Evolutionary conservation across 1,284 basidiomycete species (phyloP).

Genomic region (Naganishia sp.): DNA sequence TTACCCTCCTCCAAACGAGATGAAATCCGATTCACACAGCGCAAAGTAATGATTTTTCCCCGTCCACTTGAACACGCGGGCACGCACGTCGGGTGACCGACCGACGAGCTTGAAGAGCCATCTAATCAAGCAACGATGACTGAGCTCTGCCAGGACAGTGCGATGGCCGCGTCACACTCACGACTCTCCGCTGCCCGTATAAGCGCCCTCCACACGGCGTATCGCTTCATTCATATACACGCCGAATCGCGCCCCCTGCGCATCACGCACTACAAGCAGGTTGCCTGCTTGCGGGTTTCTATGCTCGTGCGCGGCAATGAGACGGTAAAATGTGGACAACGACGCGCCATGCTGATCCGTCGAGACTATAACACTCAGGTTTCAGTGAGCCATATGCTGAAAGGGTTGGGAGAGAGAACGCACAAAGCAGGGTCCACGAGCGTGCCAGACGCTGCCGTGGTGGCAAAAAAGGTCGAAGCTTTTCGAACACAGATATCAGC

Average conservation of each 20-base stretch:
- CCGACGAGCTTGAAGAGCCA: slow-evolving; percentile 69
- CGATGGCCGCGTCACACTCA: slow-evolving; percentile 55
- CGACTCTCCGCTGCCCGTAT: slow-evolving; percentile 85
- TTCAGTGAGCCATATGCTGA: not conserved
- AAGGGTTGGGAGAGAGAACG: slow-evolving; percentile 24
- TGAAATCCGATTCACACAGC: slow-evolving; percentile 73
- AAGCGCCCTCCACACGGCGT: slow-evolving; percentile 61
- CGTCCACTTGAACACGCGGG: slow-evolving; percentile 80
- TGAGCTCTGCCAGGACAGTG: slow-evolving; percentile 33
- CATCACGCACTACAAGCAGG: slow-evolving; percentile 65
- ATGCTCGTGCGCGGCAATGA: slow-evolving; percentile 56
- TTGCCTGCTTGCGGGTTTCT: slow-evolving; percentile 55
- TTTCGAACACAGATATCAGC: not conserved
- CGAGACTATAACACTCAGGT: slow-evolving; percentile 56
- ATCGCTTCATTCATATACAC: slow-evolving; percentile 77
- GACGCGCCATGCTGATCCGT: slow-evolving; percentile 95
- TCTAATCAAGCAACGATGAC: slow-evolving; percentile 52
- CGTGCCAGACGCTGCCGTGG: slow-evolving; percentile 74
- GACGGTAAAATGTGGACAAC: slow-evolving; percentile 78
- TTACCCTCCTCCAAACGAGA: slow-evolving; percentile 89
- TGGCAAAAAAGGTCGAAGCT: slow-evolving; percentile 75
- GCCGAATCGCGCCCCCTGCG: slow-evolving; percentile 68
- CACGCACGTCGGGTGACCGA: slow-evolving; percentile 46
- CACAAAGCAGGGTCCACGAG: slow-evolving; percentile 82
- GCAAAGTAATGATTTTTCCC: slow-evolving; percentile 89